These are phyloP conservation scores for Aureobasidium lini DNA, from an alignment of 2,329 filamentous ascomycete species.

Conservation along the genomic window DNA sequence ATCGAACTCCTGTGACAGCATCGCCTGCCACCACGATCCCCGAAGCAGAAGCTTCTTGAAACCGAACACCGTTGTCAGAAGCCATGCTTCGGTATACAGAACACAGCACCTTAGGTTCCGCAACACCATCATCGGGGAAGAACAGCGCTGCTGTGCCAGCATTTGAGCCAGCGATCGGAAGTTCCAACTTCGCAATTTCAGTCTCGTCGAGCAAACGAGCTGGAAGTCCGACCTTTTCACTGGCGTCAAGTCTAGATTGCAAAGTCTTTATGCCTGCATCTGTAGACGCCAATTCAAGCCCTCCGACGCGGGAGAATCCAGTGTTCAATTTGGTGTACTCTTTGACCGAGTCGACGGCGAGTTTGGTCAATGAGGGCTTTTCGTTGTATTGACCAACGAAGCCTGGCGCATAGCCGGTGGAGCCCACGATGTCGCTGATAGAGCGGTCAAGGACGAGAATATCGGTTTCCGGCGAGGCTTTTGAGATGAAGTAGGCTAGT, in stretches of 20 bases:
- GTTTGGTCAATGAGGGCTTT: slow-evolving; percentile 24
- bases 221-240: not conserved
- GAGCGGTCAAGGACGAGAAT: slow-evolving; percentile 18
- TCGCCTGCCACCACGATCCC: not conserved
- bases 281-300: slow-evolving; percentile 10
- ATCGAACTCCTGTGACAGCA: not conserved
- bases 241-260: not conserved
- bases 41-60: not conserved
- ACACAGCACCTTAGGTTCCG: slow-evolving; percentile 12
- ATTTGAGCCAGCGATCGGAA: not conserved
- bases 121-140: slow-evolving; percentile 14
- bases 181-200: not conserved
- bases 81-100: not conserved
- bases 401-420: slow-evolving; percentile 29
- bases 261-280: slow-evolving; percentile 4
- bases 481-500: slow-evolving; percentile 27
- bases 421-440: slow-evolving; percentile 22
- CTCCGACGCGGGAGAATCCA: slow-evolving; percentile 10
- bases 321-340: slow-evolving; percentile 5
- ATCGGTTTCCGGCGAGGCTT: slow-evolving; percentile 15
- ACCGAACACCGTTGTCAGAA: not conserved
- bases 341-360: slow-evolving; percentile 23
- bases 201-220: not conserved
- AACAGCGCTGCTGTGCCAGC: not conserved
- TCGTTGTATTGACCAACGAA: slow-evolving; percentile 32